Base-by-base conservation (phyloP, 2,329 filamentous ascomycete genomes). In the Chalara sp. region DNA sequence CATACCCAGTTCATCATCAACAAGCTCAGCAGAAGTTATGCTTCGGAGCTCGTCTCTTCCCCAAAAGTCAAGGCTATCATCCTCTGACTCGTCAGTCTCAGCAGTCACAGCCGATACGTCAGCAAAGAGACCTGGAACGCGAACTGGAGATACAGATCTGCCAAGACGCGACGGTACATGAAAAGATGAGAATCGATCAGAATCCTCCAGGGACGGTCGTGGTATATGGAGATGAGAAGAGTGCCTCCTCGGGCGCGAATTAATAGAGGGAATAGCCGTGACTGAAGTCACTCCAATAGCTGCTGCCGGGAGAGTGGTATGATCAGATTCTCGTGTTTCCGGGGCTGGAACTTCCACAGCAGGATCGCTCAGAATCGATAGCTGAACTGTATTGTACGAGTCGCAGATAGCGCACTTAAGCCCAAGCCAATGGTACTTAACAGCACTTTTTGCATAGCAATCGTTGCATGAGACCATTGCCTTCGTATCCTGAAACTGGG, bases 381-480 rank as follows among this genome's bases (percentile, higher is more conserved):
- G 67, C 61, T 86, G 79, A 12, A 78, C 79, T 0, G 84, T 87
- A 61, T 87, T 87, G 61, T 86, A 87, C 3, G 83, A 86, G 41
- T 76, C 72, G 62, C 84, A 87, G 35, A 85, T 80, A 11, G 77
- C 83, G 65, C 93, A 99, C 68, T 95, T 96, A 44, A 96, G 74
- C 0, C 93, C 93, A 5, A 97, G 74, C 89, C 93, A 99, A 69
- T 99, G 93, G 65, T 95, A 99, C 32, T 80, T 79, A 28, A 93
- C 89, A 28, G 87, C 86, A 54, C 86, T 91, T 65, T 90, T 91
- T 10, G 87, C 87, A 44, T 84, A 88, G 69, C 93, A 99, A 70
- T 99, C 93, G 66, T 99, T 97, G 69, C 93, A 99, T 55, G 91
- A 81, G 46, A 97, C 81, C 56, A 91, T 80, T 11, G 90, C 92